A percentile compares a stretch with the other conserved stretches of the same genome.
These are phyloP conservation scores for Phytophthora vignae DNA, from an alignment of 352 stramenopile species.

Conservation along the genomic window DNA sequence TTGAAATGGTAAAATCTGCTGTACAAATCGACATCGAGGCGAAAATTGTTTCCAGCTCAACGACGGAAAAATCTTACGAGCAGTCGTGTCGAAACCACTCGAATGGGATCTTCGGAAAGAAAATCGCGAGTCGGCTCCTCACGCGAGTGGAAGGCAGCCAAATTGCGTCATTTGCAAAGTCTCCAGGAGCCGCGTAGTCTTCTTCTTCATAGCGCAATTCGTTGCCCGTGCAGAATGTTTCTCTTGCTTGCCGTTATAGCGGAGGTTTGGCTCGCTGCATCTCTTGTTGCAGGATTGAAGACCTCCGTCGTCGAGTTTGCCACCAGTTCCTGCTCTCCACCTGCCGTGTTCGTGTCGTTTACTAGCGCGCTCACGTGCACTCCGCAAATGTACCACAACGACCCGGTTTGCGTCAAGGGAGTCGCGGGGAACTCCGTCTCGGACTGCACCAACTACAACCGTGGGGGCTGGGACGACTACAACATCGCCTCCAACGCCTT, in stretches of 20 bases:
- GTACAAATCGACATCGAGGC: background rate
- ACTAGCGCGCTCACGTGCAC: background rate
- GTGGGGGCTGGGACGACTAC: constrained; percentile 5
- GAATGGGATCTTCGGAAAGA: background rate
- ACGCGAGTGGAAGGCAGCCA: background rate
- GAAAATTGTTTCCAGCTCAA: background rate
- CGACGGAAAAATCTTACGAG: background rate
- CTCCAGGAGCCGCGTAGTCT: background rate
- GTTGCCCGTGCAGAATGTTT: background rate
- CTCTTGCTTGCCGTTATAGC: background rate
- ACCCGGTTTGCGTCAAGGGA: constrained; percentile 1
- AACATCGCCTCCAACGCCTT: background rate
- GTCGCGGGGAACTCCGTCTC: constrained; percentile 4
- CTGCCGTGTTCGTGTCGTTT: background rate
- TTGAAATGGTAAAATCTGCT: background rate
- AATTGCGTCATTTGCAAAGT: background rate
- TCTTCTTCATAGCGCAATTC: background rate
- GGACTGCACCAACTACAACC: constrained; percentile 12
- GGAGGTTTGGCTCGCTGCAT: background rate
- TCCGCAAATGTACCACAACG: constrained; percentile 5
- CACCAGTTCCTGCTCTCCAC: background rate
- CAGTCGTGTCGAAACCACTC: background rate
- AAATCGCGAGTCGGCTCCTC: background rate
- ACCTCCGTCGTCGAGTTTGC: background rate
- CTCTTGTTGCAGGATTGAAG: background rate